phyloP scores from a whole-genome alignment of 306 rosid species.

The Sechiopsis laciniata region DNA sequence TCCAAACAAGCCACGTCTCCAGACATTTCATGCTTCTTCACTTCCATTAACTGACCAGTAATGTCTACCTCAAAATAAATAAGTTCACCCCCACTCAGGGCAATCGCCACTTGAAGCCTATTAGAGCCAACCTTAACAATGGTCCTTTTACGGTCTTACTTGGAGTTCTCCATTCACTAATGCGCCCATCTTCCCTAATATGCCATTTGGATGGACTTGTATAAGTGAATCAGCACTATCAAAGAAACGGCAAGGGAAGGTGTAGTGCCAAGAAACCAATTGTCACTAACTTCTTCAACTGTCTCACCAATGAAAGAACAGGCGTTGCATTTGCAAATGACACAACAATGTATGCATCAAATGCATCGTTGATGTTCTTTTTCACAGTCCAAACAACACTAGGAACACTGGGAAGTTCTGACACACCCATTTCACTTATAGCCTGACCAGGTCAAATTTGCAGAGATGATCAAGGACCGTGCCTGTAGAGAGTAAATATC shows the following conservation, averaged over 20 bases:
- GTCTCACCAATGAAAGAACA: conserved; percentile 97
- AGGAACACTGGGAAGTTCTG: conserved; percentile 90
- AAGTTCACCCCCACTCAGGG: conserved; percentile 92
- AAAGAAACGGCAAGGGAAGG: conserved; percentile 93
- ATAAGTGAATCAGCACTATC: conserved; percentile 94
- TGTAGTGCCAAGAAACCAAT: conserved; percentile 94
- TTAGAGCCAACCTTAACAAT: conserved; percentile 84
- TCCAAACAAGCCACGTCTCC: conserved; percentile 94
- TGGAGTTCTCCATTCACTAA: conserved; percentile 98
- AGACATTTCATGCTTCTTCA: conserved; percentile 94
- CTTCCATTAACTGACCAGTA: conserved; percentile 92
- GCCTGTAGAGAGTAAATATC: conserved; percentile 87
- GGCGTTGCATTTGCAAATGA: conserved; percentile 88
- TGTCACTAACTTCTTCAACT: conserved; percentile 91
- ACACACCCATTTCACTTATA: conserved; percentile 97
- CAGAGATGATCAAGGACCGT: conserved; percentile 92
- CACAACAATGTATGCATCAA: conserved; percentile 93
- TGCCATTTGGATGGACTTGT: conserved; percentile 99
- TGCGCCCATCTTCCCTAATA: conserved; percentile 97
- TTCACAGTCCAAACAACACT: conserved; percentile 99
- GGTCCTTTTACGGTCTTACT: conserved; percentile 90
- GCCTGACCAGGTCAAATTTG: conserved; percentile 96
- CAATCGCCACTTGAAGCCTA: conserved; percentile 92
- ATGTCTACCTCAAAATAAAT: conserved; percentile 91
- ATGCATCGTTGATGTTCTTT: conserved; percentile 81